Base-by-base conservation (phyloP, 331 rosid species). In the Quercus lobata region DNA sequence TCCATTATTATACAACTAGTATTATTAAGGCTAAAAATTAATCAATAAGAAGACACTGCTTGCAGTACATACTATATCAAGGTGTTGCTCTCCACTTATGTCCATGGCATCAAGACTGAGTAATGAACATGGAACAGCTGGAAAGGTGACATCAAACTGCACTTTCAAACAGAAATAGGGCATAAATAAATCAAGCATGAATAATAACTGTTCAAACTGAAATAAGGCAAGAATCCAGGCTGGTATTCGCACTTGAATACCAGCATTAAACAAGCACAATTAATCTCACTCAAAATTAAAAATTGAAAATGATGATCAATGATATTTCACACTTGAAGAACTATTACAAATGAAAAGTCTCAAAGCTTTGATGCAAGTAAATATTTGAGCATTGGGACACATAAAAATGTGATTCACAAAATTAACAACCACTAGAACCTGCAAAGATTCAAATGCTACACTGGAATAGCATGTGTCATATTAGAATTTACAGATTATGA, bases 111-210 rank as follows among this genome's bases (percentile, higher is more conserved):
- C 97, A 77, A 94, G 83, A 86, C 97, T 92, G 89, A 94, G 98
- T 62, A 94, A 83, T 30, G 98, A 94, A 77, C 98, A 94, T 57
- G 87, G 92, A 71, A 92, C 89, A 72, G 85, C 81, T 49, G 98
- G 98, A 85, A 94, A 94, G 83, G 97, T 94, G 66, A 94, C 87
- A 87, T 94, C 98, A 86, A 94, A 92, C 98, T 94, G 97, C 94
- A 84, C 35, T 80, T 84, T n/a, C 79, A 81, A 72, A 54, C 3
- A 37, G 54, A 61, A 77, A 41, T 56, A 79, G 56, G 60, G 72
- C 37, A 72, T 63, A 46, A 6, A 27, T 49, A 69, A 76, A 69
- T 73, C 17, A 49, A 58, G 69, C 62, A 71, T 21, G n/a, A 57
- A 71, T n/a, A 55, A 52, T 44, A 72, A 32, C n/a, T n/a, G 55